Evolutionary conservation across 2,329 filamentous ascomycete genomes (phyloP), one percentile per base, ranked within the genome.

Genomic region (Aspergillus awamori): DNA sequence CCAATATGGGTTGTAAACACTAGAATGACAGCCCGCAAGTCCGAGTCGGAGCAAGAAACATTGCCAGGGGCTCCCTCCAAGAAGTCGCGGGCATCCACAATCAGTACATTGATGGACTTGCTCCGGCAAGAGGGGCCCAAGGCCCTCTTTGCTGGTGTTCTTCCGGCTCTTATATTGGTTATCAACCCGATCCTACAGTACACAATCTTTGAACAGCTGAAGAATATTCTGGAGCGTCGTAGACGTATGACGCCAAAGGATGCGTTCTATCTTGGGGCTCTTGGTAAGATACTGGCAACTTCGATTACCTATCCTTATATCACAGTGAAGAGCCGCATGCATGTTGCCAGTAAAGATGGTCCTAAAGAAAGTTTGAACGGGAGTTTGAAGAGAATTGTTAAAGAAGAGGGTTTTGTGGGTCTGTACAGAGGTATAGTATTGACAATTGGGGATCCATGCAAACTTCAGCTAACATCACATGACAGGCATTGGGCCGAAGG

Each of bases 1-100:
- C 95, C 95, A 51, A 99, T 99, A 80, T 99, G 95, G 95, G 95
- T 99, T 55, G 84, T 99, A 77, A 99, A 99, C 83, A 99, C 95
- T 58, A 90, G 95, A 74, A 96, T 99, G 90, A 99, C 95, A 22
- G 94, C 95, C 53, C 88, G 92, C 71, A 89, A 90, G 80, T 86
- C 86, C n/a, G 81, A 83, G 51, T 68, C 64, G 66, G 79, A 77
- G 2, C 76, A 79, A 56, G 75, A 80, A 65, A 77, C 79, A 60
- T 65, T 79, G 47, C 75, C 77, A 5, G 70, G 72, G 47, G 63
- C 69, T 3, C 75, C 77, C 63, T 75, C 76, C 5, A 77, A 81
- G 62, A 88, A 85, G 74, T 76, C 84, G 24, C 89, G 89, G 17
- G 55, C 71, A 6, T 89, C 88, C 45, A 97, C 94, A 2, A 80